Evolutionary conservation across 139 green algal genomes (phyloP).

Genomic region (Dunaliella sp.): DNA sequence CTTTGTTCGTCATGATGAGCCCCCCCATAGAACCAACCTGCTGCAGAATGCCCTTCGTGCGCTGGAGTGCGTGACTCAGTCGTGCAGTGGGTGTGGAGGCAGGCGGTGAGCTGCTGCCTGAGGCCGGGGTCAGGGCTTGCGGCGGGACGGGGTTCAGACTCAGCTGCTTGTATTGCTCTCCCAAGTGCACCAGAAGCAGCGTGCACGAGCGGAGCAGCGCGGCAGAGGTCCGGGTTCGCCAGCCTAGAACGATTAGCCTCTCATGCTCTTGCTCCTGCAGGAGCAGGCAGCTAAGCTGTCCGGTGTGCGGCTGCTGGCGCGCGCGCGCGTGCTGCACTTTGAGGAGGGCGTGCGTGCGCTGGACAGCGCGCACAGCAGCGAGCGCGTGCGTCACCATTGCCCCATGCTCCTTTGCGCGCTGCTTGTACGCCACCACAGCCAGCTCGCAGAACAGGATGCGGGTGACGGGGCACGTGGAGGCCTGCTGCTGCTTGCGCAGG

Average conservation of each 20-base stretch:
- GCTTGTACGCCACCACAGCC: neutral
- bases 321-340: no score
- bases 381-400: neutral
- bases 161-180: neutral
- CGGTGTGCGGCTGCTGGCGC: neutral
- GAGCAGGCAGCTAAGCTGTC: neutral
- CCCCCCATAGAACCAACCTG: no score
- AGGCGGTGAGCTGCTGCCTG: neutral
- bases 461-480: neutral
- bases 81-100: neutral
- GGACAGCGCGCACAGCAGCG: neutral
- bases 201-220: neutral
- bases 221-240: neutral
- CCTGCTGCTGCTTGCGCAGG: neutral
- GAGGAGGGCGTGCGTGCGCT: no score
- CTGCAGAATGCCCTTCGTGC: neutral
- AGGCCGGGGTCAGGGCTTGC: no score
- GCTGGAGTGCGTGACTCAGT: neutral
- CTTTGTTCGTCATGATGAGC: no score
- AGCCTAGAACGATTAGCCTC: neutral
- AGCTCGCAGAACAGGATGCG: neutral
- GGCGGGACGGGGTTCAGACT: neutral
- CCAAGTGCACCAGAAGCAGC: neutral
- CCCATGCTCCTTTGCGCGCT: neutral
- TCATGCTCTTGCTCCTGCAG: neutral